phyloP scores from a whole-genome alignment of 2,329 filamentous ascomycete species.

The Fusarium sp. region DNA sequence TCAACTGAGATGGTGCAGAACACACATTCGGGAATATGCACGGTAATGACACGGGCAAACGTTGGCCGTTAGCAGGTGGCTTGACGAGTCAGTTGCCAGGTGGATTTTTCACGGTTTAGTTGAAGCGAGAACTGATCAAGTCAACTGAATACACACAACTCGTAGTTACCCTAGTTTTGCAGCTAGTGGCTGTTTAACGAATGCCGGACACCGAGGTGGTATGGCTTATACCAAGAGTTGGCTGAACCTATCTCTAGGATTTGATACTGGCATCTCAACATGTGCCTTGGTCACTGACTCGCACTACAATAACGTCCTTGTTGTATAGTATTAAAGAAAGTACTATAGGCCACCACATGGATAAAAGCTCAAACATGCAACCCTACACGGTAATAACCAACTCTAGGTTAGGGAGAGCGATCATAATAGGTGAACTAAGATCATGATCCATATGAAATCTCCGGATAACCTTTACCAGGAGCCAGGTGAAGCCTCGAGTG shows the following conservation, averaged over 20 bases:
- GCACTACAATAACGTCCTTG: not conserved
- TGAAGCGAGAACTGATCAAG: not conserved
- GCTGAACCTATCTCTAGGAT: not conserved
- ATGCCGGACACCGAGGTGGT: not conserved
- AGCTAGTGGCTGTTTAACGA: not conserved
- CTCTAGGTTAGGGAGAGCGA: constrained; percentile 2
- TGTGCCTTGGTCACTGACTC: not conserved
- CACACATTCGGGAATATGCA: not conserved
- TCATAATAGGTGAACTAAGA: constrained; percentile 8
- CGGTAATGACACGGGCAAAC: constrained; percentile 5
- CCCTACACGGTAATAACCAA: constrained; percentile 7
- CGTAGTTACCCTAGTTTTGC: not conserved
- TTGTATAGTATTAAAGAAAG: not conserved
- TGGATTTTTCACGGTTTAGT: not conserved
- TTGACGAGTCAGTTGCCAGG: constrained; percentile 29
- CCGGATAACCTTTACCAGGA: constrained; percentile 4
- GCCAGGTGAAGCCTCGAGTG: not conserved
- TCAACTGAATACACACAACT: not conserved
- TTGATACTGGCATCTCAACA: not conserved
- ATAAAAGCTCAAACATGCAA: constrained; percentile 1
- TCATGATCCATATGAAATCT: constrained; percentile 10
- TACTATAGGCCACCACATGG: not conserved
- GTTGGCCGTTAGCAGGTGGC: constrained; percentile 10
- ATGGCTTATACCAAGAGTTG: not conserved
- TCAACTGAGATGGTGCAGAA: not conserved